These are phyloP conservation scores for Nyctanthes arbortristis DNA, from an alignment of 257 asterid species.

Conservation along the genomic window DNA sequence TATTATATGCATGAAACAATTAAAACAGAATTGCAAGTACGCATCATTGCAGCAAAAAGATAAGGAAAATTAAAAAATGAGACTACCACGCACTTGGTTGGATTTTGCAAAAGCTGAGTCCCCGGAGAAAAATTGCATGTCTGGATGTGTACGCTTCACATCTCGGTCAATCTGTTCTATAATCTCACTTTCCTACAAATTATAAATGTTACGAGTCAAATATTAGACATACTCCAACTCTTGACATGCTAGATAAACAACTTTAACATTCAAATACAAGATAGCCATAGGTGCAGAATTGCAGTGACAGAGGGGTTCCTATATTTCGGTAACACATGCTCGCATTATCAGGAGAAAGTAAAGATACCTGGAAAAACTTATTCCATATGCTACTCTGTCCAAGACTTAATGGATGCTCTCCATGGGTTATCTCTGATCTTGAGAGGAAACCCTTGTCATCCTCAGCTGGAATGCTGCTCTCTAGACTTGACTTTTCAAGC, in stretches of 20 bases:
- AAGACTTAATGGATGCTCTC: slow-evolving; percentile 92
- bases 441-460: slow-evolving; percentile 74
- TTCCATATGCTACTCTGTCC: slow-evolving; percentile 95
- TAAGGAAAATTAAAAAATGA: slow-evolving; percentile 8
- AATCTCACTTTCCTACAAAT: slow-evolving; percentile 74
- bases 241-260: slow-evolving; percentile 20
- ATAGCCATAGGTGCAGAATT: slow-evolving; percentile 4
- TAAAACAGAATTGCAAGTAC: slow-evolving; percentile 7
- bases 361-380: slow-evolving; percentile 82
- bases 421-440: slow-evolving; percentile 82
- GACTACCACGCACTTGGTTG: slow-evolving; percentile 59
- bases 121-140: slow-evolving; percentile 90
- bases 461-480: slow-evolving; percentile 43
- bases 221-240: slow-evolving; percentile 5
- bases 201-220: slow-evolving; percentile 20
- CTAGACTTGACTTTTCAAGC: too few relatives aligned
- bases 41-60: slow-evolving; percentile 8
- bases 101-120: slow-evolving; percentile 77
- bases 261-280: slow-evolving; percentile 9
- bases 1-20: slow-evolving; percentile 19
- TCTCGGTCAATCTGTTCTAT: slow-evolving; percentile 94
- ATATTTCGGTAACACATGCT: background rate
- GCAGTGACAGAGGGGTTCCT: slow-evolving; percentile 9
- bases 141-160: slow-evolving; percentile 99
- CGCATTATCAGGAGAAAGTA: slow-evolving; percentile 1